phyloP scores from a whole-genome alignment of 345 rosid genomes.

The Nephelium lappaceum region DNA sequence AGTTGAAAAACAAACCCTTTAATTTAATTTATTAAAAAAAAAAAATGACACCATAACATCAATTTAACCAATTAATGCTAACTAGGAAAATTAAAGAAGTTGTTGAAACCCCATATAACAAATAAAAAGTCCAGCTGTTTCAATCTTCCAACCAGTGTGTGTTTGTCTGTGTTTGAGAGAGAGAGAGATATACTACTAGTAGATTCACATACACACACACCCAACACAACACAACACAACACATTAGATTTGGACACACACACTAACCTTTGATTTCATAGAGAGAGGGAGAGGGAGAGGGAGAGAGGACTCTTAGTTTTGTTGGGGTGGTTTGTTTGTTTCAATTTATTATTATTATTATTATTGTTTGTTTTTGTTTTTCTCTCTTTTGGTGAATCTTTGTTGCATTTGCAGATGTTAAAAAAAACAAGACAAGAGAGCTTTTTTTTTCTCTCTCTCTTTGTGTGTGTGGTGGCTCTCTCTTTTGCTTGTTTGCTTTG shows the following conservation, averaged over 20 bases:
- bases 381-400: constrained; percentile 13
- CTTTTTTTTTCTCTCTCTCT: neutral
- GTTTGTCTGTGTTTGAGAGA: neutral
- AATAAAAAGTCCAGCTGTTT: constrained; percentile 12
- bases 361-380: neutral
- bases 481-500: neutral
- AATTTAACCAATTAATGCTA: constrained; percentile 1
- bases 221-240: too few relatives aligned
- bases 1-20: neutral
- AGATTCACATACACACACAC: too few relatives aligned
- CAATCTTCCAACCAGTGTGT: constrained; percentile 2
- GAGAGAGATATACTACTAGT: neutral
- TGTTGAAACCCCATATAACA: constrained; percentile 20
- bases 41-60: neutral
- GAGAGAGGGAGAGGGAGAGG: neutral
- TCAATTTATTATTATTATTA: neutral
- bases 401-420: constrained; percentile 28
- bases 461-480: neutral
- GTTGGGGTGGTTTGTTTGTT: neutral
- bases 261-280: neutral
- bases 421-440: neutral
- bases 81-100: constrained; percentile 14
- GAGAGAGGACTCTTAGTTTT: neutral
- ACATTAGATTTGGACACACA: neutral
- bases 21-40: neutral